These are phyloP conservation scores for Acacia melanoxylon DNA, from an alignment of 306 rosid species.

Conservation along the genomic window DNA sequence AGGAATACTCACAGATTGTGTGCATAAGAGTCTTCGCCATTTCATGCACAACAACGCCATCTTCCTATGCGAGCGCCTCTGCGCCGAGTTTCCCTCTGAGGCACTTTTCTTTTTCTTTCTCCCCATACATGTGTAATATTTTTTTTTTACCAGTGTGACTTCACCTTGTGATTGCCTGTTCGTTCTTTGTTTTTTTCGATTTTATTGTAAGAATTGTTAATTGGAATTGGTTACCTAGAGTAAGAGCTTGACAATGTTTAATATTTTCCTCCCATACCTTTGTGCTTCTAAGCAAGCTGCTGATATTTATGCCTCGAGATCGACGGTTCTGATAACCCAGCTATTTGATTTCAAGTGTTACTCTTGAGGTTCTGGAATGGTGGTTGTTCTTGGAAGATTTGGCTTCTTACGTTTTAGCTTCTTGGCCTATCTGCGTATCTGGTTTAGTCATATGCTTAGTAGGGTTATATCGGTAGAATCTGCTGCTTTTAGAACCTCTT, in stretches of 20 bases:
- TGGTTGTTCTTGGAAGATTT: constrained; percentile 5
- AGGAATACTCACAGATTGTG: constrained; percentile 68
- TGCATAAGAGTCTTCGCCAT: constrained; percentile 81
- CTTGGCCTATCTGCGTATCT: background rate
- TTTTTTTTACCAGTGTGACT: background rate
- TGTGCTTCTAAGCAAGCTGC: background rate
- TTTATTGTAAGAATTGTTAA: background rate
- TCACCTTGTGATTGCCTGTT: background rate
- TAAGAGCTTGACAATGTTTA: background rate
- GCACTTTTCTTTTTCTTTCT: constrained; percentile 25
- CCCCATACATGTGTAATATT: background rate
- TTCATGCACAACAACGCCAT: constrained; percentile 82
- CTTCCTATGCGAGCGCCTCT: constrained; percentile 90
- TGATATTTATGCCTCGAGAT: constrained; percentile 27
- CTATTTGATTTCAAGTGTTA: constrained; percentile 15
- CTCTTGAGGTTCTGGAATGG: constrained; percentile 10
- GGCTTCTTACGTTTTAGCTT: constrained; percentile 22
- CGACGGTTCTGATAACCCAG: constrained; percentile 25
- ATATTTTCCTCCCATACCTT: background rate
- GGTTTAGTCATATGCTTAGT: constrained; percentile 1
- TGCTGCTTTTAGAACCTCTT: background rate
- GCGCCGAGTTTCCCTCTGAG: constrained; percentile 85
- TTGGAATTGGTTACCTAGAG: background rate
- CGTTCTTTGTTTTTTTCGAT: constrained; percentile 10
- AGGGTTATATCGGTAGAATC: constrained; percentile 21